A percentile compares a stretch with the other conserved stretches of the same genome.
Conservation (phyloP, 208 protist species). For the Leptomonas pyrrhocoris region DNA sequence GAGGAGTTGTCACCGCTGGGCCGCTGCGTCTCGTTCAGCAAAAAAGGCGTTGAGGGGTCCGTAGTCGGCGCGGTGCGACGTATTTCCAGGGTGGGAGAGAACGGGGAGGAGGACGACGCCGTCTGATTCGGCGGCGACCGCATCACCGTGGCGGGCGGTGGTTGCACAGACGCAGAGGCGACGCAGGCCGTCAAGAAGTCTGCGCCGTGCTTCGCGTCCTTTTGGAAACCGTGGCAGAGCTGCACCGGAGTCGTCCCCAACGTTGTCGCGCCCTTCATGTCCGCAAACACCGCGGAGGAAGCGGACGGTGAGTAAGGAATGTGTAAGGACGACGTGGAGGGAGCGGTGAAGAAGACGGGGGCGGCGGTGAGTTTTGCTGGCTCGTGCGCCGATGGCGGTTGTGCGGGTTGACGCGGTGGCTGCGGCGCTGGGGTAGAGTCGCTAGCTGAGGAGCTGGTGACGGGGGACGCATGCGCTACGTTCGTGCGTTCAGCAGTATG, state of each 20-base stretch:
- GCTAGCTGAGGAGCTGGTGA: not conserved
- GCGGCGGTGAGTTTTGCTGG: not conserved
- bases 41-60: not conserved
- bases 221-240: not conserved
- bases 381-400: not conserved
- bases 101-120: not conserved
- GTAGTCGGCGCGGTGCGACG: not conserved
- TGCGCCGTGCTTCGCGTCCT: not conserved
- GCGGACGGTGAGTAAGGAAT: not conserved
- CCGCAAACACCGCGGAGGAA: not conserved
- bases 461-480: not conserved
- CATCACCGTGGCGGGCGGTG: not conserved
- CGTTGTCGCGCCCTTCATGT: not conserved
- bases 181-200: not conserved
- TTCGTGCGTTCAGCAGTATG: not conserved
- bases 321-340: not conserved
- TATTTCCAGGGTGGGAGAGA: not conserved
- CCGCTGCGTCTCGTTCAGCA: constrained; percentile 1
- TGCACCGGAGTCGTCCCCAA: not conserved
- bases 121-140: not conserved
- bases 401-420: not conserved
- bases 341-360: not conserved
- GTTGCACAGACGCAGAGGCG: not conserved
- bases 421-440: not conserved
- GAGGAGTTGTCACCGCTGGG: not conserved